Conservation (phyloP, 2,329 filamentous ascomycete species). For the Aspergillus sp. region DNA sequence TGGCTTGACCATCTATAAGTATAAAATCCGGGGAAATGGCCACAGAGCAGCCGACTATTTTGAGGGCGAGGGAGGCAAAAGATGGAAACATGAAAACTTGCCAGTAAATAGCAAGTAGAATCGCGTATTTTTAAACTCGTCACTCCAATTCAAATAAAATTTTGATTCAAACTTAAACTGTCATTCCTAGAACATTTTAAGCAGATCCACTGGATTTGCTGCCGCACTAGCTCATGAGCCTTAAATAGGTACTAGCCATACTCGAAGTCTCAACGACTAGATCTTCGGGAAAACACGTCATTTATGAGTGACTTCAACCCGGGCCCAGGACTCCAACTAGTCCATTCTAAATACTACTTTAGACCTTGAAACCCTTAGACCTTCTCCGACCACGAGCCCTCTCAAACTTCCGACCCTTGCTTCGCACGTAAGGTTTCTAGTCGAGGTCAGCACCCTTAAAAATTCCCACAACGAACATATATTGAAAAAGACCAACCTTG, state of each 20-base stretch:
- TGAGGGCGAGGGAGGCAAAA: slow-evolving; percentile 47
- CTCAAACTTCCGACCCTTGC: slow-evolving; percentile 99
- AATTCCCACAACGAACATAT: no score
- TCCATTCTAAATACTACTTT: slow-evolving; percentile 41
- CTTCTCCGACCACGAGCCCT: slow-evolving; percentile 96
- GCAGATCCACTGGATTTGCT: no score
- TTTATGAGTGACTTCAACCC: slow-evolving; percentile 5
- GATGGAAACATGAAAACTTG: slow-evolving; percentile 54
- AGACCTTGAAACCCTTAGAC: slow-evolving; percentile 99
- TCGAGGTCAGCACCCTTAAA: slow-evolving; percentile 10
- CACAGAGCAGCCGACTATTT: slow-evolving; percentile 74
- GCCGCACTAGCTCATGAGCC: no score
- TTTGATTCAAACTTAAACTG: no score
- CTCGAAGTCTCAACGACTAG: not conserved
- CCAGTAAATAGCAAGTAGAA: slow-evolving; percentile 11
- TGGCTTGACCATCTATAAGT: slow-evolving; percentile 96
- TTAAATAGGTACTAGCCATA: not conserved
- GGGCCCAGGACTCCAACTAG: slow-evolving; percentile 9
- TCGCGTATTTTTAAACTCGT: no score
- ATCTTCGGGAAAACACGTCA: not conserved
- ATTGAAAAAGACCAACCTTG: slow-evolving; percentile 62
- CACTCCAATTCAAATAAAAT: no score
- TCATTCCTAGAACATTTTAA: no score
- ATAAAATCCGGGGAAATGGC: slow-evolving; percentile 77
- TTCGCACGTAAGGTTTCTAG: slow-evolving; percentile 92